Evolutionary conservation across 352 stramenopile genomes (phyloP), one percentile per base, ranked within the genome.

Genomic region (Phytophthora megakarya): DNA sequence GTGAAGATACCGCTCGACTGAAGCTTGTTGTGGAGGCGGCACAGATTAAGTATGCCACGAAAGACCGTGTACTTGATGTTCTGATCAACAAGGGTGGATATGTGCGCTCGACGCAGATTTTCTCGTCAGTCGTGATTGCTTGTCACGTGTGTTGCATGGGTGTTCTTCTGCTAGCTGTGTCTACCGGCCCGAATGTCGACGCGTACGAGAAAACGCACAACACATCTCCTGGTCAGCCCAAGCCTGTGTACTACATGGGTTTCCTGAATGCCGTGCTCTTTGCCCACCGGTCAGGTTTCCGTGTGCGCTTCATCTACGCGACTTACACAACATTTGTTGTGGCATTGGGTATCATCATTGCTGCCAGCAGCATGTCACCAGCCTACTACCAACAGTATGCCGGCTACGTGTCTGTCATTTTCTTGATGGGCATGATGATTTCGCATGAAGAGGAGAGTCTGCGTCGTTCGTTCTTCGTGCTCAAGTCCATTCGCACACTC

Each of bases 361-460:
- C 82, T 0, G 82, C 81, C 1, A 86, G 74, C 56, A 73, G 52
- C 32, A 58, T 86, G 22, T 80, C 74, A 5, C 77, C 78, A 0
- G 67, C 72, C 32, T 82, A 89, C 56, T 91, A 90, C 56, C 70
- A 88, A 21, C 75, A 90, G 54, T 93, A 93, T 70, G 65, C 67
- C 3, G 80, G 82, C 37, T 92, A 87, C 56, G 70, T 93, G 39
- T 44, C 67, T 9, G 80, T 89, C 18, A 88, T 90, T 45, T 75
- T 90, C 30, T 25, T 90, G 13, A 75, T 93, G 65, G 82, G 84
- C 6, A 93, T 93, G 84, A 91, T 93, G 82, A 93, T 93, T 62
- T 89, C 77, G 47, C 75, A 93, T 67, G 84, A 93, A 38, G 84
- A 93, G 68, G 84, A 93, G 59, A 81, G 76, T 68, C 47, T 93